Conservation (phyloP, 306 rosid genomes). For the Fragaria ananassa region DNA sequence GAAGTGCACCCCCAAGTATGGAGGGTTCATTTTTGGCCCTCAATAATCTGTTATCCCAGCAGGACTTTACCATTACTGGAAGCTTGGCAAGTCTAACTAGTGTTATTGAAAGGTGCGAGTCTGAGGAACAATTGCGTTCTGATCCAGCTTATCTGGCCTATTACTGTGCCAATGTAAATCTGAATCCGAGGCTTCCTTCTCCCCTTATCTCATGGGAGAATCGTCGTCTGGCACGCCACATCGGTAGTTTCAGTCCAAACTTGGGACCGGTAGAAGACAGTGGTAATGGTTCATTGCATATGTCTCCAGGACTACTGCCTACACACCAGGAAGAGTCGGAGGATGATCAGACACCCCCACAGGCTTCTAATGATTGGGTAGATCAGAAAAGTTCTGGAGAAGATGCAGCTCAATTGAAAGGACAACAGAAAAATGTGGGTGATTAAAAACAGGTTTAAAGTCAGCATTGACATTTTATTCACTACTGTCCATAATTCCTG, state of each 20-base stretch:
- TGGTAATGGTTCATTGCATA: conserved; percentile 37
- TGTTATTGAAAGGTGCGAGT: conserved; percentile 43
- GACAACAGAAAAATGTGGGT: conserved; percentile 38
- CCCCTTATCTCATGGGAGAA: conserved; percentile 67
- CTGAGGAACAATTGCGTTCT: conserved; percentile 49
- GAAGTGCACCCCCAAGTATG: conserved; percentile 82
- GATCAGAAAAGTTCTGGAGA: conserved; percentile 31
- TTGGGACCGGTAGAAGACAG: conserved; percentile 49
- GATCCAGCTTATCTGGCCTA: conserved; percentile 59
- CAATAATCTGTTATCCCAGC: conserved; percentile 45
- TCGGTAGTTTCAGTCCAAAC: conserved; percentile 49
- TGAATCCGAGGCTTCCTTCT: conserved; percentile 76
- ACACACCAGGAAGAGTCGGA: conserved; percentile 70
- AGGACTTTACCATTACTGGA: conserved; percentile 32
- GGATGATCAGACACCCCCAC: conserved; percentile 57
- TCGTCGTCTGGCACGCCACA: conserved; percentile 39
- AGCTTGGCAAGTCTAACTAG: conserved; percentile 44
- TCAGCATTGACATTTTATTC: conserved; percentile 17
- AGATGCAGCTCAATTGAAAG: conserved; percentile 21
- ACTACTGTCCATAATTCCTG: background rate
- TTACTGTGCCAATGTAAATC: conserved; percentile 59
- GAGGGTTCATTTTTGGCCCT: conserved; percentile 67
- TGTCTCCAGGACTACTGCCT: conserved; percentile 53
- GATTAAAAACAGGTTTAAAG: conserved; percentile 54
- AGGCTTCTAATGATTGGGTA: conserved; percentile 39